Conservation (phyloP, 129 eudicot genomes). For the Pulicaria dysenterica region DNA sequence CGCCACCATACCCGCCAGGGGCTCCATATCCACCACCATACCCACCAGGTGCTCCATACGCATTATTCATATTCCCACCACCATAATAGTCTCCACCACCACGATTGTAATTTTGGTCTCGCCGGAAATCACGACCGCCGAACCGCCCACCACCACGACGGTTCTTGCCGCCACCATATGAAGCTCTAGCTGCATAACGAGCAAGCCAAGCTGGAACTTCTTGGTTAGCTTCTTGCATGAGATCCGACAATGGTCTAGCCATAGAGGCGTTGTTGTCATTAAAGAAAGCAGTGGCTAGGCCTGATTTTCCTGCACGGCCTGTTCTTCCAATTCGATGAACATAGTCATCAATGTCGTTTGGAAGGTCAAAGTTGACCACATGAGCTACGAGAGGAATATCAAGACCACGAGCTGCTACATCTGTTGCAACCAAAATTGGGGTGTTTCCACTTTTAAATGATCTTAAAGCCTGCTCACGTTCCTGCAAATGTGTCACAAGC, state of each 20-base stretch:
- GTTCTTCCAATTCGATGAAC: constrained; percentile 97
- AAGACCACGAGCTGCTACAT: constrained; percentile 95
- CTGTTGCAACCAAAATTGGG: constrained; percentile 89
- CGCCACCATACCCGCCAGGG: constrained; percentile 35
- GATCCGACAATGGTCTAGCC: constrained; percentile 77
- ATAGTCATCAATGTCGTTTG: constrained; percentile 90
- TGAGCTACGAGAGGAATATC: constrained; percentile 96
- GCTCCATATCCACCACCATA: constrained; percentile 45
- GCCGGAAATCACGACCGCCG: constrained; percentile 79
- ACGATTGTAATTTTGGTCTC: constrained; percentile 51
- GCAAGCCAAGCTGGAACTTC: constrained; percentile 87
- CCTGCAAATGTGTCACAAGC: constrained; percentile 44
- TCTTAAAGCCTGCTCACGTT: constrained; percentile 81
- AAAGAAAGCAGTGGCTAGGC: constrained; percentile 91
- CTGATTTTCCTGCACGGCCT: constrained; percentile 91
- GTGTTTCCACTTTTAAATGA: constrained; percentile 91
- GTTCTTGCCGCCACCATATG: constrained; percentile 53
- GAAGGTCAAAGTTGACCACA: constrained; percentile 93
- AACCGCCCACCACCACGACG: constrained; percentile 85
- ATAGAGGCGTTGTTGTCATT: constrained; percentile 74
- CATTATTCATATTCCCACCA: constrained; percentile 48
- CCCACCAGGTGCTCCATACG: constrained; percentile 40
- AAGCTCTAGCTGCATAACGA: constrained; percentile 69
- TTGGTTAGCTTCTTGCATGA: constrained; percentile 94
- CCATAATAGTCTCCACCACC: constrained; percentile 63